phyloP scores from a whole-genome alignment of 768 basidiomycete genomes.

The Sutorius australiensis region DNA sequence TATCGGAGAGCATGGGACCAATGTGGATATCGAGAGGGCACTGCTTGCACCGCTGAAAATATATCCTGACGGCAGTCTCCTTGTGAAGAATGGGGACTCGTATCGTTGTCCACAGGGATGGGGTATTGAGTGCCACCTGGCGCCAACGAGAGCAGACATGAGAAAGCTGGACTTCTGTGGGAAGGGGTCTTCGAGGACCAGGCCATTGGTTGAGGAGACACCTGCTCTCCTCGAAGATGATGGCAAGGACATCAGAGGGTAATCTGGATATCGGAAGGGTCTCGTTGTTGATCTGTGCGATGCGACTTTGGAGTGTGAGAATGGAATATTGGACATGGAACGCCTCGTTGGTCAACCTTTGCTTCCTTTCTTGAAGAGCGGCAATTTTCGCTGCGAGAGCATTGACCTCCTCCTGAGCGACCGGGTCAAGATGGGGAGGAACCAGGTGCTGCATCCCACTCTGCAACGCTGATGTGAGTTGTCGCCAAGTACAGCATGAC shows the following conservation, averaged over 20 bases:
- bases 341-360: conserved; percentile 20
- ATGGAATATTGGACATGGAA: conserved; percentile 27
- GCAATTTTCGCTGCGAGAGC: conserved; percentile 20
- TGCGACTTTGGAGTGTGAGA: conserved; percentile 29
- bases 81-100: conserved; percentile 31
- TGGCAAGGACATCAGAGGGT: conserved; percentile 33
- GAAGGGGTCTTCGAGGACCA: conserved; percentile 28
- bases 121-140: conserved; percentile 31
- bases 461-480: conserved; percentile 21
- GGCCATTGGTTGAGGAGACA: conserved; percentile 26
- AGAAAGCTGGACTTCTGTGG: conserved; percentile 34
- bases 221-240: conserved; percentile 32
- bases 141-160: conserved; percentile 36
- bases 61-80: conserved; percentile 25
- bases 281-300: conserved; percentile 30
- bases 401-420: conserved; percentile 26
- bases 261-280: conserved; percentile 29
- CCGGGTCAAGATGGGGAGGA: conserved; percentile 14
- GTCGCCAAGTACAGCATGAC: conserved; percentile 10
- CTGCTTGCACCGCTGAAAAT: conserved; percentile 31
- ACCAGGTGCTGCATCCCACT: conserved; percentile 21
- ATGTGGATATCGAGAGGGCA: conserved; percentile 32
- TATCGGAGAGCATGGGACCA: conserved; percentile 26
- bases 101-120: conserved; percentile 36
- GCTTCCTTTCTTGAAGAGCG: conserved; percentile 21